phyloP scores from a whole-genome alignment of 305 asterid genomes.

The Fraxinus sp. region DNA sequence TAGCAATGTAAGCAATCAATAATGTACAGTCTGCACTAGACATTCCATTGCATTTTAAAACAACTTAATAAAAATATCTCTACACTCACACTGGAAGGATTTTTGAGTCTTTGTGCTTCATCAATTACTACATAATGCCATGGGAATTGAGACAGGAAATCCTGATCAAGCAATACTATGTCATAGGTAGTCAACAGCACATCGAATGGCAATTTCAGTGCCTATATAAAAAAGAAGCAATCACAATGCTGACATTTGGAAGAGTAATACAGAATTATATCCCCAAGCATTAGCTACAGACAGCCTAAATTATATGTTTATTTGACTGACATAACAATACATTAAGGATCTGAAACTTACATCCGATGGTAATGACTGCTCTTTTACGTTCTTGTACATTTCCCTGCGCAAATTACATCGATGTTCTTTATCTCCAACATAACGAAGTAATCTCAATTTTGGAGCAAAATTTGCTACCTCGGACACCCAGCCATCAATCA shows the following conservation, averaged over 20 bases:
- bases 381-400: slow-evolving; percentile 51
- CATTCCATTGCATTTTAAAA: background rate
- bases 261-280: slow-evolving; percentile 3
- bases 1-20: slow-evolving; percentile 12
- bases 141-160: slow-evolving; percentile 79
- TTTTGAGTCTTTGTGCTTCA: slow-evolving; percentile 94
- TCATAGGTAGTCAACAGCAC: slow-evolving; percentile 87
- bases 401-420: slow-evolving; percentile 60
- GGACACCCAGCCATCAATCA: slow-evolving; percentile 83
- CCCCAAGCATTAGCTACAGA: slow-evolving; percentile 4
- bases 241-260: slow-evolving; percentile 9
- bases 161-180: slow-evolving; percentile 79
- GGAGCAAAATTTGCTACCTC: slow-evolving; percentile 81
- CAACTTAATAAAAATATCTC: slow-evolving; percentile 5
- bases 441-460: slow-evolving; percentile 56
- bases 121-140: slow-evolving; percentile 89
- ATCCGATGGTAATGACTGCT: slow-evolving; percentile 31
- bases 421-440: slow-evolving; percentile 86
- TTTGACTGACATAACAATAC: background rate
- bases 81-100: slow-evolving; percentile 76
- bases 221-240: slow-evolving; percentile 44
- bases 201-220: slow-evolving; percentile 63
- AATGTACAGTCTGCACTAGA: slow-evolving; percentile 1
- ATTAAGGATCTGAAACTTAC: slow-evolving; percentile 35
- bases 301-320: slow-evolving; percentile 9